Conservation (phyloP, 805 yeast genomes). For the Danielia oregonensis region DNA sequence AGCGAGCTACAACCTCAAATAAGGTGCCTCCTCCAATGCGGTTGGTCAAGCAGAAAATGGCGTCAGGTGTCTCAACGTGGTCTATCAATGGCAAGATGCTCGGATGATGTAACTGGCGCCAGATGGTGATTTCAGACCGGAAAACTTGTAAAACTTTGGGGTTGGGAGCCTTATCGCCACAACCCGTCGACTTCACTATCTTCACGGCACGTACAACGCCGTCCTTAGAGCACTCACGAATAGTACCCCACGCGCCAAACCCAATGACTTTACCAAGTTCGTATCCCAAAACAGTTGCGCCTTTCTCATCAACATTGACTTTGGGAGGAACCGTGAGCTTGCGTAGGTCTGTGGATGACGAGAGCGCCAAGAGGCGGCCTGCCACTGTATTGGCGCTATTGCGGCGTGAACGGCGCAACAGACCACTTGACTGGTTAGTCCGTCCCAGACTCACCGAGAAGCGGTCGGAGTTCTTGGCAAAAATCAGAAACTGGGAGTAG, state of each 20-base stretch:
- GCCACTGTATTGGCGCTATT: constrained; percentile 38
- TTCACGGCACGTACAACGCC: constrained; percentile 55
- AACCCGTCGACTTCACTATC: constrained; percentile 40
- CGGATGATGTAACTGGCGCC: constrained; percentile 67
- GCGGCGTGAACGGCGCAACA: constrained; percentile 26
- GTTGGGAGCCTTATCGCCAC: constrained; percentile 26
- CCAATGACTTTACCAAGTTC: constrained; percentile 74
- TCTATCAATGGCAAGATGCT: constrained; percentile 61
- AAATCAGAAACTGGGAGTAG: constrained; percentile 40
- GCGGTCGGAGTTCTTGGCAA: constrained; percentile 34
- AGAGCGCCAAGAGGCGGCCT: constrained; percentile 34
- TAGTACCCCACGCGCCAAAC: constrained; percentile 86
- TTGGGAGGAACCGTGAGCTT: constrained; percentile 26
- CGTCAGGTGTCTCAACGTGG: constrained; percentile 56
- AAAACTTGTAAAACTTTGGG: constrained; percentile 55
- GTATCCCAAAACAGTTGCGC: constrained; percentile 61
- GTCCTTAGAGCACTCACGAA: constrained; percentile 58
- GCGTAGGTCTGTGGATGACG: constrained; percentile 34
- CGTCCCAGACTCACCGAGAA: constrained; percentile 18
- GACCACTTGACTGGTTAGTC: constrained; percentile 14
- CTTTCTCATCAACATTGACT: constrained; percentile 56
- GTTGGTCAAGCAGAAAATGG: constrained; percentile 71
- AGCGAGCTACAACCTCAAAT: constrained; percentile 65
- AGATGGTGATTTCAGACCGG: constrained; percentile 66
- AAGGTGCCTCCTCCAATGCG: constrained; percentile 73